phyloP scores from a whole-genome alignment of 805 yeast genomes.

The Kazachstania bromeliacearum region DNA sequence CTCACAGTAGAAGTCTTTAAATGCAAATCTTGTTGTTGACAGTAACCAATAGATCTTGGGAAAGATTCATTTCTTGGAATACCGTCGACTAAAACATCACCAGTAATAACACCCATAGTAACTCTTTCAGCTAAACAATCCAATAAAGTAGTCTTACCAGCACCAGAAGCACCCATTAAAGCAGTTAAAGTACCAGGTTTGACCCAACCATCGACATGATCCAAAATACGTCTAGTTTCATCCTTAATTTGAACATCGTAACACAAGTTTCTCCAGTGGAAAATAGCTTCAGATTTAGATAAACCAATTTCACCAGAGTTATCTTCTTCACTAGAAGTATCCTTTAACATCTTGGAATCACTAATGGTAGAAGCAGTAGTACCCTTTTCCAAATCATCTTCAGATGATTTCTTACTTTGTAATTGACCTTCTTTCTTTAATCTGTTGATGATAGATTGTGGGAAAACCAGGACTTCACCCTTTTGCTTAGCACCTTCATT shows the following conservation, averaged over 20 bases:
- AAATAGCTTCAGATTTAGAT: conserved; percentile 38
- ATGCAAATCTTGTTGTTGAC: conserved; percentile 71
- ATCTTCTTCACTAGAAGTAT: conserved; percentile 11
- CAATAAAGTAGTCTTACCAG: conserved; percentile 69
- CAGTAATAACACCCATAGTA: conserved; percentile 61
- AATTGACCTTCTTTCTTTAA: conserved; percentile 33
- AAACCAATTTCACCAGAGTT: conserved; percentile 15
- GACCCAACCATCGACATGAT: conserved; percentile 71
- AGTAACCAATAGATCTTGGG: conserved; percentile 58
- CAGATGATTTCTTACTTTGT: conserved; percentile 12
- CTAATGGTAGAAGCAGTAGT: conserved; percentile 9
- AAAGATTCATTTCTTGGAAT: conserved; percentile 50
- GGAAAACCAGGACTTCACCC: conserved; percentile 63
- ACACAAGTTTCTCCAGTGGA: conserved; percentile 71
- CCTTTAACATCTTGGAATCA: conserved; percentile 21
- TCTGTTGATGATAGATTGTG: conserved; percentile 38
- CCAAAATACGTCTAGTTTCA: conserved; percentile 51
- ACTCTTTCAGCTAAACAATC: conserved; percentile 65
- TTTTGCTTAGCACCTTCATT: conserved; percentile 57
- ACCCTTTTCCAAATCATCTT: conserved; percentile 21
- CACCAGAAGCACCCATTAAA: conserved; percentile 70
- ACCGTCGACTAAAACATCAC: conserved; percentile 61
- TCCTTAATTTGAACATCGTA: conserved; percentile 58
- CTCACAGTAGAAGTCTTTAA: conserved; percentile 57
- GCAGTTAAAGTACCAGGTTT: conserved; percentile 79